phyloP scores from a whole-genome alignment of 345 rosid species.

The Lumnitzera racemosa region DNA sequence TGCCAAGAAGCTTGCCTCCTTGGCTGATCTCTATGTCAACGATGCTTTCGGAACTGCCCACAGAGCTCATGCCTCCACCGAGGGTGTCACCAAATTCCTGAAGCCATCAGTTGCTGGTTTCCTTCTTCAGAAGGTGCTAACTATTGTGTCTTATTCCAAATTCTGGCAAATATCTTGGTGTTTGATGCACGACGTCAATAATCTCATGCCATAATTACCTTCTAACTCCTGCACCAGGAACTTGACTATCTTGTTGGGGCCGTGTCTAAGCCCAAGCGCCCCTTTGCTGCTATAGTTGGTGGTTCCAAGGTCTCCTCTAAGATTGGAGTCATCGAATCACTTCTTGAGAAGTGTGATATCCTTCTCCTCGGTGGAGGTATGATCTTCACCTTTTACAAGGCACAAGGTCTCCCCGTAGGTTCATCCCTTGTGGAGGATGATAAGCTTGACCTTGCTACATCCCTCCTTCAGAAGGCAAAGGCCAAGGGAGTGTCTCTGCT shows the following conservation, averaged over 20 bases:
- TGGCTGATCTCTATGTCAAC: constrained; percentile 87
- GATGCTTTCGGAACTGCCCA: constrained; percentile 98
- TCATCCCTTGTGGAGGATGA: constrained; percentile 77
- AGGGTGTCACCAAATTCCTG: constrained; percentile 82
- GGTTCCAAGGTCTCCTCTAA: constrained; percentile 95
- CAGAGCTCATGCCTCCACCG: constrained; percentile 96
- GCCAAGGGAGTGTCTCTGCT: constrained; percentile 73
- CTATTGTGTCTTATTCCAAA: not conserved
- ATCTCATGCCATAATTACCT: not conserved
- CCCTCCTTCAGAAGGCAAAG: constrained; percentile 74
- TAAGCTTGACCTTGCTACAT: constrained; percentile 35
- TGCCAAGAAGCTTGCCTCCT: constrained; percentile 85
- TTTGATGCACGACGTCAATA: not conserved
- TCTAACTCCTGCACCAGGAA: constrained; percentile 38
- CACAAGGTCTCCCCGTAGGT: constrained; percentile 61
- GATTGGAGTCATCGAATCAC: constrained; percentile 91
- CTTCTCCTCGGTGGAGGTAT: constrained; percentile 89
- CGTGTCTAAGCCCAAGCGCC: constrained; percentile 80
- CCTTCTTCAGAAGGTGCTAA: constrained; percentile 20
- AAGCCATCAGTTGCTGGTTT: constrained; percentile 96
- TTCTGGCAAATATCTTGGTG: not conserved
- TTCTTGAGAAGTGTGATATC: constrained; percentile 58
- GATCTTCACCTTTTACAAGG: constrained; percentile 44
- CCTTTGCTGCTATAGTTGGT: constrained; percentile 96
- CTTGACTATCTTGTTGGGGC: constrained; percentile 95